Percentiles rank a stretch among this genome's conserved stretches.
phyloP scores from a whole-genome alignment of 805 yeast species.

The Ogataea allantospora region DNA sequence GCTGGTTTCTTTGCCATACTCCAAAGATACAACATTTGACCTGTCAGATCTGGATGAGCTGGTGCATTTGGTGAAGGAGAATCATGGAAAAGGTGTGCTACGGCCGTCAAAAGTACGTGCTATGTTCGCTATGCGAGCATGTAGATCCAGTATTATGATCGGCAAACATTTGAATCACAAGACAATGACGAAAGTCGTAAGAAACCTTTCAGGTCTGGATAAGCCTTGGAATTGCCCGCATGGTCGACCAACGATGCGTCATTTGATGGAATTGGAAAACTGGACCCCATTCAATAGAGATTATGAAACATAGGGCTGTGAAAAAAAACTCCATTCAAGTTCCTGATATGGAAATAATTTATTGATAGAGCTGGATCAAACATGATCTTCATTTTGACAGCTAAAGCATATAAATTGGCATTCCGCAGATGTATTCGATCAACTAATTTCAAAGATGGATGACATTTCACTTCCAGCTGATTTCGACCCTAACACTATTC shows the following conservation, averaged over 20 bases:
- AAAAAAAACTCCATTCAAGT: constrained; percentile 21
- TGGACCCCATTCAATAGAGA: constrained; percentile 47
- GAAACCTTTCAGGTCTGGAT: constrained; percentile 65
- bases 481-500: constrained; percentile 18
- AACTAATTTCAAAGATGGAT: constrained; percentile 4
- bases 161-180: constrained; percentile 63
- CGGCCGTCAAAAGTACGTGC: constrained; percentile 76
- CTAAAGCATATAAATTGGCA: constrained; percentile 4
- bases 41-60: constrained; percentile 73
- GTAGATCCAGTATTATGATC: constrained; percentile 91
- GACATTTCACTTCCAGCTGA: constrained; percentile 19
- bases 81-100: constrained; percentile 41
- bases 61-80: constrained; percentile 61
- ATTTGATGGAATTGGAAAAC: constrained; percentile 60
- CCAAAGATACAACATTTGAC: constrained; percentile 67
- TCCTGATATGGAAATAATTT: constrained; percentile 33
- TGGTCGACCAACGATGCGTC: constrained; percentile 96
- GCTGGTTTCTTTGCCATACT: constrained; percentile 66
- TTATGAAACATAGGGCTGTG: constrained; percentile 25
- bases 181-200: constrained; percentile 69
- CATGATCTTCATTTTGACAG: constrained; percentile 1
- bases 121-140: constrained; percentile 93
- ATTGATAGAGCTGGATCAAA: constrained; percentile 4
- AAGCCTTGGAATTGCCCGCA: constrained; percentile 98
- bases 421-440: not conserved